Conservation (phyloP, 1,139 yeast genomes). For the Suhomyces wounanorum region DNA sequence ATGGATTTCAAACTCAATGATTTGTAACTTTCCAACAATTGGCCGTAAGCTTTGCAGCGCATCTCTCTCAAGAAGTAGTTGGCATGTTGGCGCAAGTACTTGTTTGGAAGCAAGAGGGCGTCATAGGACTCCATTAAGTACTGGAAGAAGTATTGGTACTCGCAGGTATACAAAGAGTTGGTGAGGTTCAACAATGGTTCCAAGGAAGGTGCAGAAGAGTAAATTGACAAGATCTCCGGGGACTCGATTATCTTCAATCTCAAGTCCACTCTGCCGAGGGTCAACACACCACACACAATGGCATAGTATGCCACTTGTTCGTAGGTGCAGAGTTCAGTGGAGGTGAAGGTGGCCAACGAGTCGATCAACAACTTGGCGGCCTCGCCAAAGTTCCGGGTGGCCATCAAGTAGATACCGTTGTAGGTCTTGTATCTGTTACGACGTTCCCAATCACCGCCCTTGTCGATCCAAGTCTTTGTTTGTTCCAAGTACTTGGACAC, state of each 20-base stretch:
- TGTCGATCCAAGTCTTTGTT: slow-evolving; percentile 74
- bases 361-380: slow-evolving; percentile 85
- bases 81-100: slow-evolving; percentile 78
- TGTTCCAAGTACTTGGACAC: slow-evolving; percentile 76
- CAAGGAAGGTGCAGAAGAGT: slow-evolving; percentile 68
- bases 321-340: slow-evolving; percentile 88
- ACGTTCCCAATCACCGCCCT: slow-evolving; percentile 99
- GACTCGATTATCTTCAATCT: slow-evolving; percentile 87
- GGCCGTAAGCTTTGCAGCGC: slow-evolving; percentile 95
- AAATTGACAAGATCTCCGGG: slow-evolving; percentile 85
- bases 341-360: slow-evolving; percentile 92
- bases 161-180: slow-evolving; percentile 86
- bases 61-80: slow-evolving; percentile 86
- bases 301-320: slow-evolving; percentile 91
- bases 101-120: slow-evolving; percentile 67
- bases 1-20: slow-evolving; percentile 85
- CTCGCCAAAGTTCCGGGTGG: slow-evolving; percentile 82
- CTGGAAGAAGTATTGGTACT: slow-evolving; percentile 79
- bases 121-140: slow-evolving; percentile 79
- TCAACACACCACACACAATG: slow-evolving; percentile 78
- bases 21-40: slow-evolving; percentile 90
- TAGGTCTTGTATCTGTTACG: slow-evolving; percentile 93
- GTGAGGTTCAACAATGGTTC: slow-evolving; percentile 85
- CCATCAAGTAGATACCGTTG: slow-evolving; percentile 78
- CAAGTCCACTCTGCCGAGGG: slow-evolving; percentile 81